Evolutionary conservation across 2,329 filamentous ascomycete genomes (phyloP).

Genomic region (Annulohypoxylon truncatum): DNA sequence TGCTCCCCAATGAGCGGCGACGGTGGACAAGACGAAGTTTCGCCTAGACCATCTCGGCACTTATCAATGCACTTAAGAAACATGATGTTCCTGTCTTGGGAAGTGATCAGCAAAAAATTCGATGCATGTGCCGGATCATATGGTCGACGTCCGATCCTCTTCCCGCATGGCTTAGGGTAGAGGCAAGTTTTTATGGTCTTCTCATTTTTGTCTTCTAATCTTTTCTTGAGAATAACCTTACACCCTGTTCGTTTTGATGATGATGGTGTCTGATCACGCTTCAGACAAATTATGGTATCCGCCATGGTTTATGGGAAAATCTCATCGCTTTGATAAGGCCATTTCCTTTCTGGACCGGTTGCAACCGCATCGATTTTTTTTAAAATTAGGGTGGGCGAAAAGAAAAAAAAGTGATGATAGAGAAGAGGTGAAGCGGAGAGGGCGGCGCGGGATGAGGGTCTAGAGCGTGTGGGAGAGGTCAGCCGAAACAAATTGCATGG

Average conservation of each 20-base stretch:
- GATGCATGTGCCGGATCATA: slow-evolving; percentile 43
- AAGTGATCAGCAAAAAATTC: slow-evolving; percentile 41
- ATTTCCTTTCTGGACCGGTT: slow-evolving; percentile 21
- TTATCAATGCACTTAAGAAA: slow-evolving; percentile 46
- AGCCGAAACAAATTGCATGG: slow-evolving; percentile 39
- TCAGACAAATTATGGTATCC: slow-evolving; percentile 32
- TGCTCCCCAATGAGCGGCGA: slow-evolving; percentile 38
- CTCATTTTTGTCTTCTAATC: slow-evolving; percentile 9
- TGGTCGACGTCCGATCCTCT: slow-evolving; percentile 39
- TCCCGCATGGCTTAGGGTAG: slow-evolving; percentile 30
- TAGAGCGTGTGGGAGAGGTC: slow-evolving; percentile 39
- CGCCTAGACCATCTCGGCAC: slow-evolving; percentile 43
- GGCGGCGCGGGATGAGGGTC: slow-evolving; percentile 38
- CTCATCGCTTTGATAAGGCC: slow-evolving; percentile 19
- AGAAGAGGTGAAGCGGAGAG: slow-evolving; percentile 34
- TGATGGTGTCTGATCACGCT: slow-evolving; percentile 31
- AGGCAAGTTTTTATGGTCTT: not conserved
- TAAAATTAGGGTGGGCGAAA: slow-evolving; percentile 34
- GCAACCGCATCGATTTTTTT: slow-evolving; percentile 31
- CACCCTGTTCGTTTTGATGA: slow-evolving; percentile 32
- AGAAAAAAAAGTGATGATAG: slow-evolving; percentile 13
- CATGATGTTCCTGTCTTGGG: slow-evolving; percentile 40
- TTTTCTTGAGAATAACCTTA: slow-evolving; percentile 13
- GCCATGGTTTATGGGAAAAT: slow-evolving; percentile 16
- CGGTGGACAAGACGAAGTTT: slow-evolving; percentile 38